Percentiles rank a stretch among this genome's conserved stretches.
These are phyloP conservation scores for Penicillium parvum DNA, from an alignment of 495 filamentous ascomycete genomes.

Conservation along the genomic window DNA sequence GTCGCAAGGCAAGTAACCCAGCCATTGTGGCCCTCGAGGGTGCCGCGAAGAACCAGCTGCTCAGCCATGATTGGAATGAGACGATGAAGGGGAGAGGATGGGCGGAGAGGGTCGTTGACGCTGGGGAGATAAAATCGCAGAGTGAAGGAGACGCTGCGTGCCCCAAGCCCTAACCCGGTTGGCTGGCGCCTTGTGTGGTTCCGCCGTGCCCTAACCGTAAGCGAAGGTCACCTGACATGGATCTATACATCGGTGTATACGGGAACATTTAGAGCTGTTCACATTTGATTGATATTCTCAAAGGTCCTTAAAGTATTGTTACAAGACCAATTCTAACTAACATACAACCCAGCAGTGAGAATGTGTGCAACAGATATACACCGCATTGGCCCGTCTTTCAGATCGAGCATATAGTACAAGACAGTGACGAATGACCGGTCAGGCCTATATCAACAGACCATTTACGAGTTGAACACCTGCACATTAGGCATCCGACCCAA, in stretches of 20 bases:
- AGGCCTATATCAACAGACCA: background rate
- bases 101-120: conserved; percentile 48
- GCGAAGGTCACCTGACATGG: conserved; percentile 29
- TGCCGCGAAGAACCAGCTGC: conserved; percentile 94
- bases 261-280: no score
- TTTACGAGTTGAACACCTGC: conserved; percentile 42
- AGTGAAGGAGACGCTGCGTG: conserved; percentile 35
- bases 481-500: conserved; percentile 51
- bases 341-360: no score
- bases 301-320: no score
- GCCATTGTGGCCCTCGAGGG: conserved; percentile 91
- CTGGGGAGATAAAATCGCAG: conserved; percentile 47
- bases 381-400: no score
- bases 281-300: no score
- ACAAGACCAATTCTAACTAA: no score
- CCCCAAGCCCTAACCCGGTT: conserved; percentile 40
- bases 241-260: background rate
- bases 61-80: conserved; percentile 71
- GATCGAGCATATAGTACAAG: conserved; percentile 12
- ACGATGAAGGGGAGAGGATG: conserved; percentile 45
- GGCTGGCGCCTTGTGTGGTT: conserved; percentile 35
- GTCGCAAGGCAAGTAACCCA: conserved; percentile 81
- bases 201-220: conserved; percentile 38
- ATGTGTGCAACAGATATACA: no score
- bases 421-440: no score